phyloP scores from a whole-genome alignment of 306 rosid genomes.

The Macrotyloma uniflorum region DNA sequence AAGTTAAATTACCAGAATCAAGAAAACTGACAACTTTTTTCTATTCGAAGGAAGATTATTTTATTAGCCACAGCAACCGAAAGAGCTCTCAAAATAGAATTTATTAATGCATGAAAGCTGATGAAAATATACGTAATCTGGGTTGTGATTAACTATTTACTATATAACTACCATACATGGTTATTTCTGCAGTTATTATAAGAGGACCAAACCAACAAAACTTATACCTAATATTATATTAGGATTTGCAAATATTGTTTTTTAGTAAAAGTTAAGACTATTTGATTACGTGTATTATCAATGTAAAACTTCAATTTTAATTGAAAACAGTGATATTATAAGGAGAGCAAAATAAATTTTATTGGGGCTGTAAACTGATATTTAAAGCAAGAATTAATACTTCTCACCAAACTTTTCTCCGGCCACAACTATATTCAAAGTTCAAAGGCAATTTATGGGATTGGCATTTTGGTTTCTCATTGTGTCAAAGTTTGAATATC shows the following conservation, averaged over 20 bases:
- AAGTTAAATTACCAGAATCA: slow-evolving; percentile 14
- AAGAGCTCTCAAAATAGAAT: slow-evolving; percentile 6
- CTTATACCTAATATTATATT: no score
- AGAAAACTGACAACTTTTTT: slow-evolving; percentile 33
- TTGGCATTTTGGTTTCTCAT: slow-evolving; percentile 20
- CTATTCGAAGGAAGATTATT: background rate
- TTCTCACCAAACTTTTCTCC: slow-evolving; percentile 22
- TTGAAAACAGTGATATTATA: no score
- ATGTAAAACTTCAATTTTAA: no score
- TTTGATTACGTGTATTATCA: no score
- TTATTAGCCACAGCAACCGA: background rate
- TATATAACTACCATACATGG: background rate
- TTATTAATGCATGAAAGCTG: background rate
- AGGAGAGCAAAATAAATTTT: no score
- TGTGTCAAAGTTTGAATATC: slow-evolving; percentile 33
- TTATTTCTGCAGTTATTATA: background rate
- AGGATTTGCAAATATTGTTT: no score
- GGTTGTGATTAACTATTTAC: background rate
- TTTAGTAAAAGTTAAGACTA: no score
- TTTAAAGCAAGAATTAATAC: slow-evolving; percentile 19
- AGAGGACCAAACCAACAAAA: no score
- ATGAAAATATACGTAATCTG: background rate
- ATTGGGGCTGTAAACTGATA: slow-evolving; percentile 1
- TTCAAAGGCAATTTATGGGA: slow-evolving; percentile 13
- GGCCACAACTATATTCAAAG: slow-evolving; percentile 24